Evolutionary conservation across 108 stramenopile genomes (phyloP).

Genomic region (Stephanodiscus triporus): DNA sequence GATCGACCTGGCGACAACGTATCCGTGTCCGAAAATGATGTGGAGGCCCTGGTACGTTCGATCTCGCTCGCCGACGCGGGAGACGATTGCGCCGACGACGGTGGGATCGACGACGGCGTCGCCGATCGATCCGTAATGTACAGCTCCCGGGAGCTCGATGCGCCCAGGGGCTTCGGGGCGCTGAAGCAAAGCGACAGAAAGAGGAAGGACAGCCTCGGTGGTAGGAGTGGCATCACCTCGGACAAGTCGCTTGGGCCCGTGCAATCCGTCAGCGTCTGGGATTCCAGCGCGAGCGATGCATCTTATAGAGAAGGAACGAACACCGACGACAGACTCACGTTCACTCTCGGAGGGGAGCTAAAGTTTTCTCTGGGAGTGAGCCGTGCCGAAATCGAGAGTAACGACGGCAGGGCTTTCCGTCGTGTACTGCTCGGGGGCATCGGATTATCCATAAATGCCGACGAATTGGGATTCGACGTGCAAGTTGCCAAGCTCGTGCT

Average conservation of each 20-base stretch:
- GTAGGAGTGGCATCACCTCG: conserved; percentile 39
- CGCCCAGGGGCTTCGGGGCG: conserved; percentile 55
- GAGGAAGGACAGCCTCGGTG: conserved; percentile 35
- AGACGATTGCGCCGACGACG: conserved; percentile 22
- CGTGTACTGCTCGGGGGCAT: conserved; percentile 64
- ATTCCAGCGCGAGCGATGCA: conserved; percentile 9
- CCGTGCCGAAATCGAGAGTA: conserved; percentile 59
- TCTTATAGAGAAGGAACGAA: background rate
- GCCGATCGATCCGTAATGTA: conserved; percentile 22
- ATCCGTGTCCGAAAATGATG: conserved; percentile 22
- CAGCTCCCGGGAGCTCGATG: conserved; percentile 34
- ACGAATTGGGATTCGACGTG: conserved; percentile 59
- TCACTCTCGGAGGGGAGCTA: conserved; percentile 61
- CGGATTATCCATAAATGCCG: conserved; percentile 45
- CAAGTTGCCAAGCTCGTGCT: conserved; percentile 57
- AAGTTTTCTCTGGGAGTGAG: conserved; percentile 71
- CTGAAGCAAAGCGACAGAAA: conserved; percentile 25
- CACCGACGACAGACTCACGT: conserved; percentile 29
- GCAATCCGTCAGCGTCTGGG: conserved; percentile 13
- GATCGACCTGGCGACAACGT: background rate
- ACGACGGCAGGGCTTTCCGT: conserved; percentile 49
- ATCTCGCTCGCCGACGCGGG: background rate
- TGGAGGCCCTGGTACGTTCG: conserved; percentile 28
- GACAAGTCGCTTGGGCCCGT: conserved; percentile 34
- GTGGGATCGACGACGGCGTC: conserved; percentile 27